phyloP scores from a whole-genome alignment of 345 rosid genomes.

The Nasturtium officinale region DNA sequence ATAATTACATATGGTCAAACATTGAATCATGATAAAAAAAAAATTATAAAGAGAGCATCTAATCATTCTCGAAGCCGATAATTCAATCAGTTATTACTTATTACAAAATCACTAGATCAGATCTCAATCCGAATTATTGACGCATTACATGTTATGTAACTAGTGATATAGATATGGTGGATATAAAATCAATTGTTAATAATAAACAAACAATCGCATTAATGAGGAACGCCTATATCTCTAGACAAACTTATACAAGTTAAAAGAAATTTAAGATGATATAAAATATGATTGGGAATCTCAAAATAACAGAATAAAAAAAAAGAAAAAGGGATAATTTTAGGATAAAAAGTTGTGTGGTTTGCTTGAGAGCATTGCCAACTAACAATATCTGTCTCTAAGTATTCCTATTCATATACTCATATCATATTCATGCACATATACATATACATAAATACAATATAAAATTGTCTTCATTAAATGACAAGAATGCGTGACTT shows the following conservation, averaged over 20 bases:
- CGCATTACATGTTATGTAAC: constrained; percentile 17
- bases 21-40: constrained; percentile 2
- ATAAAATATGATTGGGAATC: not conserved
- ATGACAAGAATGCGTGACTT: constrained; percentile 43
- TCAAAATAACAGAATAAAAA: constrained; percentile 26
- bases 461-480: constrained; percentile 21
- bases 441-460: not conserved
- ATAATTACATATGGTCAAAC: not conserved
- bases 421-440: constrained; percentile 18
- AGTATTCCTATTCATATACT: constrained; percentile 21
- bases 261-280: constrained; percentile 32
- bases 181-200: constrained; percentile 8
- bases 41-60: constrained; percentile 31
- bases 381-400: constrained; percentile 43
- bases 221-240: constrained; percentile 21
- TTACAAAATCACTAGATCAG: constrained; percentile 6
- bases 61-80: constrained; percentile 16
- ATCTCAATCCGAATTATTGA: constrained; percentile 22
- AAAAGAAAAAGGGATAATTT: not conserved
- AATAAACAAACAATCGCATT: constrained; percentile 27
- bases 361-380: constrained; percentile 50
- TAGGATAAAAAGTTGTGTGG: constrained; percentile 35
- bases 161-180: constrained; percentile 24
- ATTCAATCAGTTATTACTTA: not conserved
- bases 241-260: constrained; percentile 24